Conservation (phyloP, 257 asterid genomes). For the Nicotiana noctiflora region DNA sequence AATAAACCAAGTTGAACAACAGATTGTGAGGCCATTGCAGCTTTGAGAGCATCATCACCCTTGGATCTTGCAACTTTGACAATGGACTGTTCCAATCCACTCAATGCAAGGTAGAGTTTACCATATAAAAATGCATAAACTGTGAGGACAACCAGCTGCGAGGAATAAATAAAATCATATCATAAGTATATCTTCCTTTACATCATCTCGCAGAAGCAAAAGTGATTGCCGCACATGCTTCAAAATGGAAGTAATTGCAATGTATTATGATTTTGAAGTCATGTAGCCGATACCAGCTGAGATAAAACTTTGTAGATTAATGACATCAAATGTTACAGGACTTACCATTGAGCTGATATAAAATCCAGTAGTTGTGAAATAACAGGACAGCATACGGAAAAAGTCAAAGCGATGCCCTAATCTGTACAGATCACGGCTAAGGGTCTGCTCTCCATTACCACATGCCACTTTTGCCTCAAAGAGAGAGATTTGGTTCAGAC, state of each 20-base stretch:
- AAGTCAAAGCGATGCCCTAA: slow-evolving; percentile 94
- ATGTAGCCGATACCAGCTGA: background rate
- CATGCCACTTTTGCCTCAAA: slow-evolving; percentile 97
- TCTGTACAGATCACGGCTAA: slow-evolving; percentile 92
- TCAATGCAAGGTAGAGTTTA: slow-evolving; percentile 68
- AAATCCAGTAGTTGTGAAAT: slow-evolving; percentile 83
- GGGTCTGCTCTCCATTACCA: slow-evolving; percentile 94
- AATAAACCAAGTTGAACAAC: slow-evolving; percentile 84
- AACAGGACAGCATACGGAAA: slow-evolving; percentile 90
- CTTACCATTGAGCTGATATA: slow-evolving; percentile 92
- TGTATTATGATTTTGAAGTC: background rate
- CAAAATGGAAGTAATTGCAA: background rate
- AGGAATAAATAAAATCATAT: background rate
- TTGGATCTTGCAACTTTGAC: slow-evolving; percentile 50
- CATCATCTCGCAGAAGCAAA: background rate
- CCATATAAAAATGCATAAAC: slow-evolving; percentile 91
- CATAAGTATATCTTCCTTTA: background rate
- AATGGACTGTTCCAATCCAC: slow-evolving; percentile 84
- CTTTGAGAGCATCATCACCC: slow-evolving; percentile 64
- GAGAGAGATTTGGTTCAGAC: slow-evolving; percentile 90
- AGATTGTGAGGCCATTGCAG: slow-evolving; percentile 88
- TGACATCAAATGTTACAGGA: background rate
- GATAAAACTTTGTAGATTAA: background rate
- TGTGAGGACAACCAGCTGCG: slow-evolving; percentile 85
- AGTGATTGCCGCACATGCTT: slow-evolving; percentile 1